These are phyloP conservation scores for Solanum bulbocastanum DNA, from an alignment of 257 asterid genomes.

Conservation along the genomic window DNA sequence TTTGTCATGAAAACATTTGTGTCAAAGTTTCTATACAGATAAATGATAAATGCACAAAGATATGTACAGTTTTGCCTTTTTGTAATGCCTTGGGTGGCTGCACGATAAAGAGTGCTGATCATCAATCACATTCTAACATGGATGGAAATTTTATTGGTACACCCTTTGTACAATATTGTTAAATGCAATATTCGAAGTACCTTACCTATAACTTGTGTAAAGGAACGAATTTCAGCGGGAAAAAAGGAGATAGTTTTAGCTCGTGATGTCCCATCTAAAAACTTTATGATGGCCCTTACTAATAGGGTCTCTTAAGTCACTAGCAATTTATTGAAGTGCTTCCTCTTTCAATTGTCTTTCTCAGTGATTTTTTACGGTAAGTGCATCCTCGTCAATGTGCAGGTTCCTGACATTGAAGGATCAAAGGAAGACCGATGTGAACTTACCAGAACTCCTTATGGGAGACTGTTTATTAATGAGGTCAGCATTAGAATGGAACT, in stretches of 20 bases:
- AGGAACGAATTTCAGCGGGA: neutral
- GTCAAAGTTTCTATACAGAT: neutral
- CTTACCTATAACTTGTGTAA: neutral
- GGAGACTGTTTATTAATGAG: constrained; percentile 56
- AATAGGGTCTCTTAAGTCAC: neutral
- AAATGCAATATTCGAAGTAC: neutral
- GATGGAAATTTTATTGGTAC: neutral
- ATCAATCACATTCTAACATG: neutral
- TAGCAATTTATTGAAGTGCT: neutral
- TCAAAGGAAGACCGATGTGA: constrained; percentile 54
- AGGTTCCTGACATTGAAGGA: constrained; percentile 94
- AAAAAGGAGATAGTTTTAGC: neutral
- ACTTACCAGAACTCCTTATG: constrained; percentile 75
- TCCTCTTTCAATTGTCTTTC: neutral
- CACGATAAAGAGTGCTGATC: neutral
- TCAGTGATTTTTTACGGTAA: neutral
- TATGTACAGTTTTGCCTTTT: neutral
- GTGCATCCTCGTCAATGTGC: constrained; percentile 5
- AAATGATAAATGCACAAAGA: neutral
- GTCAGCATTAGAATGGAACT: constrained; percentile 15
- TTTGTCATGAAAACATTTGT: neutral
- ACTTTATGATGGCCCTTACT: neutral
- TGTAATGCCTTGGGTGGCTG: neutral
- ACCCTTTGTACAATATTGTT: neutral
- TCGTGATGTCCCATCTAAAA: neutral